These are phyloP conservation scores for Vitis labrusca DNA, from an alignment of 164 flowering plant species.

Conservation along the genomic window DNA sequence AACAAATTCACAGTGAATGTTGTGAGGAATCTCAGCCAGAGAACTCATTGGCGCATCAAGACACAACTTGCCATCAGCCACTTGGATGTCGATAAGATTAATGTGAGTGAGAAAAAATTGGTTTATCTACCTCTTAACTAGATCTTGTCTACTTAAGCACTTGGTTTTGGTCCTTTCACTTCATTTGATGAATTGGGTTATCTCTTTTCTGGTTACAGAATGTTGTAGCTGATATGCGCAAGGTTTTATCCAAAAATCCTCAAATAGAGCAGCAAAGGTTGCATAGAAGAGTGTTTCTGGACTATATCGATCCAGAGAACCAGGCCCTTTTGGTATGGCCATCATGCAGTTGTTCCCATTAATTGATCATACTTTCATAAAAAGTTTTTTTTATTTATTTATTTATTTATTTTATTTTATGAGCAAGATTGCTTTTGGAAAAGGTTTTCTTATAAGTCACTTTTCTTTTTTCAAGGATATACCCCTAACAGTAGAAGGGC, in stretches of 20 bases:
- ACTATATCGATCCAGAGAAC: conserved; percentile 72
- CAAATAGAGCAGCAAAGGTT: conserved; percentile 94
- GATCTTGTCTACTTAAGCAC: background rate
- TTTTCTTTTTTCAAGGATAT: background rate
- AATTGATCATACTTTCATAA: background rate
- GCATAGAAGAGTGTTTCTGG: conserved; percentile 92
- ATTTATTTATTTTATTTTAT: background rate
- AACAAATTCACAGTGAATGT: conserved; percentile 91
- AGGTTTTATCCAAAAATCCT: conserved; percentile 93
- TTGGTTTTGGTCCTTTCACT: conserved; percentile 1
- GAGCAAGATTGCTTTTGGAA: background rate
- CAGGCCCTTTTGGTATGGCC: conserved; percentile 79
- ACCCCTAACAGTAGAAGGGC: background rate
- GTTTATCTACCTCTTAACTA: conserved; percentile 2
- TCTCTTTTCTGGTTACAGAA: conserved; percentile 41
- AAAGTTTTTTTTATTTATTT: too few species aligned
- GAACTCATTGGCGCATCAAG: conserved; percentile 97
- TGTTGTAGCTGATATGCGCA: conserved; percentile 98
- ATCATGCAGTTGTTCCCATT: background rate
- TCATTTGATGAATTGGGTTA: background rate
- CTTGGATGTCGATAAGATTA: conserved; percentile 86
- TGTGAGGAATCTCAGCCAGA: conserved; percentile 95
- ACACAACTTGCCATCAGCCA: conserved; percentile 92
- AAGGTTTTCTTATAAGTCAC: background rate
- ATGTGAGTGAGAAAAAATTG: conserved; percentile 48